Evolutionary conservation across 345 rosid genomes (phyloP).

Genomic region (Ceriops zippeliana): DNA sequence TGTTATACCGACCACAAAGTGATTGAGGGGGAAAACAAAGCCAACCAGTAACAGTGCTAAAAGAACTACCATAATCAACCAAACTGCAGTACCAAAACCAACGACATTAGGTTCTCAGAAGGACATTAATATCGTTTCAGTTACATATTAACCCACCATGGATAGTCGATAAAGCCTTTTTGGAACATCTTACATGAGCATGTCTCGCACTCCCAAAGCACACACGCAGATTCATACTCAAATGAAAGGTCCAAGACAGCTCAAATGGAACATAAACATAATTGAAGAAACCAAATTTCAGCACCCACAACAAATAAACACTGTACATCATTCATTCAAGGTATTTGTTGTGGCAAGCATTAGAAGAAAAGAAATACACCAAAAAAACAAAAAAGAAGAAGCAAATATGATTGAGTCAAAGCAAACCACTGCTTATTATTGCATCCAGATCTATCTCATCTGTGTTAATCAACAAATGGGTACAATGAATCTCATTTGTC

Average conservation of each 20-base stretch:
- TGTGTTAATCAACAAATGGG: constrained; percentile 11
- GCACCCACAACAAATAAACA: not conserved
- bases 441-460: constrained; percentile 32
- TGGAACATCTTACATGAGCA: too few species aligned
- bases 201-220: too few species aligned
- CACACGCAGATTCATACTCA: not conserved
- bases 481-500: constrained; percentile 7
- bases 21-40: too few species aligned
- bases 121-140: too few species aligned
- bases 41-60: too few species aligned
- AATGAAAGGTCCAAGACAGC: not conserved
- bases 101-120: too few species aligned
- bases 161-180: too few species aligned
- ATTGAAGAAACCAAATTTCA: not conserved
- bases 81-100: not conserved
- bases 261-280: not conserved
- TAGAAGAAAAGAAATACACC: too few species aligned
- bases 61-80: not conserved
- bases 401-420: constrained; percentile 9
- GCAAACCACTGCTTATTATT: not conserved
- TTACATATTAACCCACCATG: too few species aligned
- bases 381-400: not conserved
- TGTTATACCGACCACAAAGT: too few species aligned
- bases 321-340: not conserved
- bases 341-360: not conserved